Conservation (phyloP, 495 filamentous ascomycete species). For the Penicillium pancosmium region DNA sequence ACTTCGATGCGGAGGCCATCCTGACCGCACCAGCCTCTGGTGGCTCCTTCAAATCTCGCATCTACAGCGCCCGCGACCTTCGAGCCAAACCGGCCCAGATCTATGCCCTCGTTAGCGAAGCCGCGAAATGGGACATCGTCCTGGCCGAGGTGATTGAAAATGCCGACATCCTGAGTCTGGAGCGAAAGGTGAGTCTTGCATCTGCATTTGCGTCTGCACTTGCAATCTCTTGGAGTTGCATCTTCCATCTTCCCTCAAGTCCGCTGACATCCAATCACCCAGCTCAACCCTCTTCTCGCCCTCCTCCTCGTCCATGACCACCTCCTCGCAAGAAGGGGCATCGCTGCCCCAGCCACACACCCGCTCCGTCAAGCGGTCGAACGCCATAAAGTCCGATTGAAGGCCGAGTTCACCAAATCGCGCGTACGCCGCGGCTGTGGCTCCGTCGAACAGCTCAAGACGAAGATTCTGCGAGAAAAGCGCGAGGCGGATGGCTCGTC, state of each 20-base stretch:
- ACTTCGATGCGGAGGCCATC: constrained; percentile 82
- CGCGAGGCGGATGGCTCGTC: constrained; percentile 22
- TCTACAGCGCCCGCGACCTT: constrained; percentile 66
- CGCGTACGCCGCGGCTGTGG: constrained; percentile 70
- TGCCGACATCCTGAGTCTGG: constrained; percentile 66
- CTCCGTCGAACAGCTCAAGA: constrained; percentile 63
- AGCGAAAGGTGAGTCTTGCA: constrained; percentile 74
- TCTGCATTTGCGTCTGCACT: not conserved
- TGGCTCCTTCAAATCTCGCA: constrained; percentile 79
- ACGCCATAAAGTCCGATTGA: constrained; percentile 77
- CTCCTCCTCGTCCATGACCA: constrained; percentile 87
- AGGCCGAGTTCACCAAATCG: constrained; percentile 78
- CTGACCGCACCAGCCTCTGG: constrained; percentile 65
- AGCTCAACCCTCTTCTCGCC: constrained; percentile 81
- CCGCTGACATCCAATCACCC: constrained; percentile 24
- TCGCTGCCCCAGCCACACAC: constrained; percentile 75
- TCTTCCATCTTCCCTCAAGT: constrained; percentile 23
- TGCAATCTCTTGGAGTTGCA: constrained; percentile 14
- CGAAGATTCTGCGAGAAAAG: constrained; percentile 50
- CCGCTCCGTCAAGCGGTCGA: constrained; percentile 73
- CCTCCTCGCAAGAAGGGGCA: constrained; percentile 75
- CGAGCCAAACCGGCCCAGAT: constrained; percentile 80
- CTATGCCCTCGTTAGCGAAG: constrained; percentile 82
- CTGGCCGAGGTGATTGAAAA: constrained; percentile 84
- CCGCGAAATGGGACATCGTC: constrained; percentile 85